Conservation (phyloP, 441 rosid species). For the Croton setiger region DNA sequence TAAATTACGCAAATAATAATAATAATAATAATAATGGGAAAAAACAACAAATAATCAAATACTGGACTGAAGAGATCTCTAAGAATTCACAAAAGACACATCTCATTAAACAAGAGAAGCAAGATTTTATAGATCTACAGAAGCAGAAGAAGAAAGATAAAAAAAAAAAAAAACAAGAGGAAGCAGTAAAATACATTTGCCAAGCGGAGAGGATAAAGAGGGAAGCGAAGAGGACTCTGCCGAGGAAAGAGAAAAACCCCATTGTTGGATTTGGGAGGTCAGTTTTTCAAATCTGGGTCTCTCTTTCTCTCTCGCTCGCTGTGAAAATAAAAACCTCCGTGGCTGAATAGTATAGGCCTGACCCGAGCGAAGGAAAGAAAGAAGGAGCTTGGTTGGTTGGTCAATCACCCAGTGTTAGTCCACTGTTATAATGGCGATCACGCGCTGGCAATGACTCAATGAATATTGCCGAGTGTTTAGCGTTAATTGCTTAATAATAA, state of each 20-base stretch:
- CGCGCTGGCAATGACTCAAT: too few species aligned
- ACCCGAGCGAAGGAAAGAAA: background rate
- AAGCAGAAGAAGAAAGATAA: constrained; percentile 7
- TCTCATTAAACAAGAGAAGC: background rate
- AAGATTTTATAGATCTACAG: background rate
- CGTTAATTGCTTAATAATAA: too few species aligned
- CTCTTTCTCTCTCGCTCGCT: background rate
- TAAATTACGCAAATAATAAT: background rate
- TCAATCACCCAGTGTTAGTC: background rate
- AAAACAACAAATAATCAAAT: background rate
- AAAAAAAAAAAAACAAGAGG: background rate
- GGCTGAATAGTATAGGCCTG: background rate
- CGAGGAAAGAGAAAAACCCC: constrained; percentile 46
- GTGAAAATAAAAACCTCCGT: too few species aligned
- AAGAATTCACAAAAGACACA: background rate
- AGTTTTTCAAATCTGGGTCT: background rate
- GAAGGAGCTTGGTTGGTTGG: background rate
- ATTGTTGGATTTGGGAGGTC: constrained; percentile 1
- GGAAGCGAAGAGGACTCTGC: constrained; percentile 48
- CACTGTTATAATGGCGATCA: too few species aligned
- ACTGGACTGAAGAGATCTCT: constrained; percentile 6
- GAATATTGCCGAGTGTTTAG: too few species aligned
- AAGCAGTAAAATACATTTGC: constrained; percentile 33
- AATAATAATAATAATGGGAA: background rate
- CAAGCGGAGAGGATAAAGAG: constrained; percentile 49